These are phyloP conservation scores for Cyberlindnera nakhonratchasimensis DNA, from an alignment of 805 yeast species.

Conservation along the genomic window DNA sequence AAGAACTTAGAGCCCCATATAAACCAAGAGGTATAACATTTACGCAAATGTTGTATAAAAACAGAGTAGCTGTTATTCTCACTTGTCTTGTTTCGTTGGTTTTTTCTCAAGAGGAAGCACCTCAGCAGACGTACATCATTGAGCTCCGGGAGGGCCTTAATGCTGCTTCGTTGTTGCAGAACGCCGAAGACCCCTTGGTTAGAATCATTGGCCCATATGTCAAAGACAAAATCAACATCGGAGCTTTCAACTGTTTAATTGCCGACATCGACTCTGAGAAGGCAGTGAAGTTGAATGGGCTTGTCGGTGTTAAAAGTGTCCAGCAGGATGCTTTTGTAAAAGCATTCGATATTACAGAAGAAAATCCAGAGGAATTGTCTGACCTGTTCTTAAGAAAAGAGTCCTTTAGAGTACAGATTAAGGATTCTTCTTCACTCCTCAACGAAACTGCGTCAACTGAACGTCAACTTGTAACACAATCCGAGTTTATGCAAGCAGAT, in stretches of 20 bases:
- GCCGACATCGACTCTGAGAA: constrained; percentile 6
- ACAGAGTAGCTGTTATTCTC: not conserved
- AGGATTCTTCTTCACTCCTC: constrained; percentile 1
- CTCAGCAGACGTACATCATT: constrained; percentile 3
- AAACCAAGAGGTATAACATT: too few relatives aligned
- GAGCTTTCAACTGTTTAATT: constrained; percentile 13
- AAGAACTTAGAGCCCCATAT: too few relatives aligned
- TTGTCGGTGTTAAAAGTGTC: constrained; percentile 5
- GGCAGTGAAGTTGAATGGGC: not conserved
- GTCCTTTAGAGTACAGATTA: constrained; percentile 9
- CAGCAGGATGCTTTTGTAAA: constrained; percentile 2
- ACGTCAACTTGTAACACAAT: too few relatives aligned
- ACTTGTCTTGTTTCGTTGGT: not conserved
- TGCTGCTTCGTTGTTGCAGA: constrained; percentile 5
- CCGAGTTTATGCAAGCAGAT: constrained; percentile 29
- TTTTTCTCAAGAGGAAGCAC: too few relatives aligned
- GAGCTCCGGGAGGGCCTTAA: constrained; percentile 10
- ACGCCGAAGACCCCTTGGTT: constrained; percentile 4
- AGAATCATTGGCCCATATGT: constrained; percentile 7
- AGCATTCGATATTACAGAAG: constrained; percentile 1
- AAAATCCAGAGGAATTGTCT: not conserved
- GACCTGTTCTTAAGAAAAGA: not conserved
- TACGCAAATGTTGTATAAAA: not conserved
- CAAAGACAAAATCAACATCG: constrained; percentile 8
- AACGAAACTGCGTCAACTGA: too few relatives aligned